Evolutionary conservation across 495 filamentous ascomycete species (phyloP).

Genomic region (Aspergillus taichungensis): DNA sequence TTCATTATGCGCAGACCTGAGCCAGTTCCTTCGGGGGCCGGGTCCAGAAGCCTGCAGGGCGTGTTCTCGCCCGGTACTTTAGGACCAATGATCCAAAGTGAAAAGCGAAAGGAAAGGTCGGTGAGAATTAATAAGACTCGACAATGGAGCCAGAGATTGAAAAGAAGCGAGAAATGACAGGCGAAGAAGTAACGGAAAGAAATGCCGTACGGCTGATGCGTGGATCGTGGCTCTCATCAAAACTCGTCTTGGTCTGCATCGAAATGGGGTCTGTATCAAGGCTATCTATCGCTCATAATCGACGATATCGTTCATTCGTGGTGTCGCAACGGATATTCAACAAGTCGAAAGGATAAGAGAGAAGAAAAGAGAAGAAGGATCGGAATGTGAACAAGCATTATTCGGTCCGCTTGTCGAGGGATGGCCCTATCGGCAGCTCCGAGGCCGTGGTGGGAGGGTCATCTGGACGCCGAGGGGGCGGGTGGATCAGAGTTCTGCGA

Average conservation of each 20-base stretch:
- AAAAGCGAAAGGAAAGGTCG: background rate
- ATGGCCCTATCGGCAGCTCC: constrained; percentile 6
- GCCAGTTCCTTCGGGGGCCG: too few relatives aligned
- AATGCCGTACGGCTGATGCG: constrained; percentile 1
- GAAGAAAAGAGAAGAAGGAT: too few relatives aligned
- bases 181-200: background rate
- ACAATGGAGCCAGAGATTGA: background rate
- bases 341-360: background rate
- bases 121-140: background rate
- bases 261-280: constrained; percentile 6
- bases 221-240: constrained; percentile 6
- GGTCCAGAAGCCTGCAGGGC: background rate
- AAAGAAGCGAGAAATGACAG: background rate
- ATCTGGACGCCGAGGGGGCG: constrained; percentile 6
- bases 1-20: background rate
- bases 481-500: constrained; percentile 15
- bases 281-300: constrained; percentile 14
- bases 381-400: constrained; percentile 1
- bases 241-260: constrained; percentile 6
- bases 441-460: constrained; percentile 5
- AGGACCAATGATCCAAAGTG: background rate
- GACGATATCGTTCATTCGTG: constrained; percentile 14
- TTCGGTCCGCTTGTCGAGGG: constrained; percentile 14
- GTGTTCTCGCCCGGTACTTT: background rate
- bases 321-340: constrained; percentile 6